A percentile compares a stretch with the other conserved stretches of the same genome.
Evolutionary conservation across 73 alveolate species (phyloP).

Genomic region (Durusdinium trenchii): DNA sequence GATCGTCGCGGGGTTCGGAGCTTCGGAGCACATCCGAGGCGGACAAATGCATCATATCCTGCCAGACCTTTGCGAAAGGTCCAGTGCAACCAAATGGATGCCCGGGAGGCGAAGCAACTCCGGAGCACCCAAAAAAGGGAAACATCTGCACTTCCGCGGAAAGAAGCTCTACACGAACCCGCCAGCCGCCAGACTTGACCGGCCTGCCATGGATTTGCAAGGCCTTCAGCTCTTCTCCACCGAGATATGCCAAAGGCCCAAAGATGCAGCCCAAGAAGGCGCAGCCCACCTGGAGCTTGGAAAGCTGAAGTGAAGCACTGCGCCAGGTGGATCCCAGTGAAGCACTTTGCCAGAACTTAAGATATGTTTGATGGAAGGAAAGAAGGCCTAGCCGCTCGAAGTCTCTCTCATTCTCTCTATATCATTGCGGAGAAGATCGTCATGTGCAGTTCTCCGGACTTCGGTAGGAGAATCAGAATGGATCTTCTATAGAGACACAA

Average conservation of each 20-base stretch:
- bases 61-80: too few species aligned
- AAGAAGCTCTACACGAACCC: background rate
- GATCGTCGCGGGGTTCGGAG: background rate
- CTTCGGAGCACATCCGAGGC: background rate
- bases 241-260: constrained; percentile 49
- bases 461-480: too few species aligned
- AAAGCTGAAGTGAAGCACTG: background rate
- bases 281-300: constrained; percentile 21
- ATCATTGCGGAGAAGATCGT: too few species aligned
- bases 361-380: too few species aligned
- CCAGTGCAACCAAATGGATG: background rate
- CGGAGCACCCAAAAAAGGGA: too few species aligned
- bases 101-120: too few species aligned
- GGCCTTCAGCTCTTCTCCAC: constrained; percentile 56
- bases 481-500: too few species aligned
- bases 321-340: background rate
- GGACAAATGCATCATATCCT: too few species aligned
- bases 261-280: constrained; percentile 52
- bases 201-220: constrained; percentile 47
- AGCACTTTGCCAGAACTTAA: background rate
- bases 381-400: too few species aligned
- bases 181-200: background rate
- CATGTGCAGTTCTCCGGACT: too few species aligned
- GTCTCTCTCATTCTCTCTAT: too few species aligned
- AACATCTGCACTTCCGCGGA: too few species aligned